phyloP scores from a whole-genome alignment of 129 eudicot genomes.

The Flaveria bidentis region DNA sequence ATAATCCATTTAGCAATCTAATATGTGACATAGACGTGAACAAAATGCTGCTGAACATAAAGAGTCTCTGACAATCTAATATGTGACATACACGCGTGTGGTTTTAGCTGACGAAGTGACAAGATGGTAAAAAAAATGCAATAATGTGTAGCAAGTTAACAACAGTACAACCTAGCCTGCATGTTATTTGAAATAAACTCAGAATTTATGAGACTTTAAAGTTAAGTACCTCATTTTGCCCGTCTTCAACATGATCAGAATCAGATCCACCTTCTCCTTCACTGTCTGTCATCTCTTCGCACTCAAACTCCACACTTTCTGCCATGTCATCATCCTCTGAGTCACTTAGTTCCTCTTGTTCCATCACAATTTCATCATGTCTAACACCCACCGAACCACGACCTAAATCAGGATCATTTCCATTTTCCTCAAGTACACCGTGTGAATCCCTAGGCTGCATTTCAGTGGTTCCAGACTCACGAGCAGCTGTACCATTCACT shows the following conservation, averaged over 20 bases:
- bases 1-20: background rate
- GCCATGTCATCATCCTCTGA: conserved; percentile 81
- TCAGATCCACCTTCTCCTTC: conserved; percentile 76
- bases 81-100: background rate
- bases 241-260: conserved; percentile 44
- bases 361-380: conserved; percentile 84
- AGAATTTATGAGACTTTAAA: background rate
- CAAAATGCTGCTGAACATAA: background rate
- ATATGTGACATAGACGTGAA: background rate
- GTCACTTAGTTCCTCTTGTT: conserved; percentile 95
- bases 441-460: conserved; percentile 19
- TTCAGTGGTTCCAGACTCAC: conserved; percentile 30
- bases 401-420: conserved; percentile 39
- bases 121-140: too few species aligned
- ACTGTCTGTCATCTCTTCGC: conserved; percentile 93
- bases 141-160: background rate
- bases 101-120: too few species aligned
- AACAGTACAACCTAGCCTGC: background rate
- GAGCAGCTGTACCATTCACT: conserved; percentile 34
- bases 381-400: conserved; percentile 24
- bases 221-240: conserved; percentile 57
- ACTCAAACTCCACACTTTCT: conserved; percentile 88
- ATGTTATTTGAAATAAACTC: background rate
- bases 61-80: background rate
- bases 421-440: conserved; percentile 27